A percentile compares a stretch with the other conserved stretches of the same genome.
Evolutionary conservation across 306 rosid genomes (phyloP).

Genomic region (Malus orientalis): DNA sequence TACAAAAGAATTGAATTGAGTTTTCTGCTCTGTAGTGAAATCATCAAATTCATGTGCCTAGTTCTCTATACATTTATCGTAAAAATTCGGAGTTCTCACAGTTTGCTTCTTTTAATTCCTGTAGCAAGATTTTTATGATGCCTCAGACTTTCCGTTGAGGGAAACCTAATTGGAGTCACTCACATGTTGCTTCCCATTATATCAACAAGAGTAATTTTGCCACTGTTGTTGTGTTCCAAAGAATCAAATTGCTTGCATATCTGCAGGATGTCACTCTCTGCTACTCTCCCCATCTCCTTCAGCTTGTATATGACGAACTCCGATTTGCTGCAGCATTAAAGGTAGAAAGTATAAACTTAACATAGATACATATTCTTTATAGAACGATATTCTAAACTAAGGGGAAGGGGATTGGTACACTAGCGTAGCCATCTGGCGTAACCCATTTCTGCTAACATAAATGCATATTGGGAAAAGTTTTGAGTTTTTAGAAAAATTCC

Average conservation of each 20-base stretch:
- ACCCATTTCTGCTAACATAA: no score
- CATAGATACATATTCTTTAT: background rate
- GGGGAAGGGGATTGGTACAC: no score
- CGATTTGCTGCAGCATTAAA: constrained; percentile 37
- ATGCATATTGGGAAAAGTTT: no score
- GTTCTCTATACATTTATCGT: background rate
- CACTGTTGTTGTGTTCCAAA: constrained; percentile 33
- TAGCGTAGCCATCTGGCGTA: no score
- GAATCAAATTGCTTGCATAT: constrained; percentile 56
- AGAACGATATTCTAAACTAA: no score
- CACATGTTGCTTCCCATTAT: constrained; percentile 32
- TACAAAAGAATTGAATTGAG: background rate
- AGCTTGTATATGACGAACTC: constrained; percentile 74
- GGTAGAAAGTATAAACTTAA: background rate
- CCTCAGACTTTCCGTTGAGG: background rate
- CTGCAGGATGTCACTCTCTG: constrained; percentile 42
- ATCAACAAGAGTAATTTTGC: constrained; percentile 56
- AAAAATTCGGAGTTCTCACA: background rate
- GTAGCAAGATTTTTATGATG: background rate
- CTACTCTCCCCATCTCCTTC: constrained; percentile 58
- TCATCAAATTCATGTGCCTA: background rate
- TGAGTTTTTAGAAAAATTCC: background rate
- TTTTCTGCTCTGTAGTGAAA: background rate
- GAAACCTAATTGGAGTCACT: background rate
- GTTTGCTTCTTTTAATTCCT: background rate